These are phyloP conservation scores for Chimonanthus praecox DNA, from an alignment of 164 flowering plant genomes.

Conservation along the genomic window DNA sequence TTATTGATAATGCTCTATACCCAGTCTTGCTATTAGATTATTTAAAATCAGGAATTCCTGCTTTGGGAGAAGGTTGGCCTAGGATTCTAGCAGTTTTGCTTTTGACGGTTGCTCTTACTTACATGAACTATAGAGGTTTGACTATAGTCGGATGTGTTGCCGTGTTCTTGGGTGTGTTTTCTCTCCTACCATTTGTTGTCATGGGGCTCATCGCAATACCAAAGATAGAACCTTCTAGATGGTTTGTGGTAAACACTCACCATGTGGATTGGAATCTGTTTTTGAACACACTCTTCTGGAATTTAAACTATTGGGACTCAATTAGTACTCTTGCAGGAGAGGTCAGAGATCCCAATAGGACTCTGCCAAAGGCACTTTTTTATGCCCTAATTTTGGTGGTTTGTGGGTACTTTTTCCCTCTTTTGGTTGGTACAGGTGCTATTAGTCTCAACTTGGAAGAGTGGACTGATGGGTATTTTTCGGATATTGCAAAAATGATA, in stretches of 20 bases:
- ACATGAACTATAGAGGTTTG: conserved; percentile 50
- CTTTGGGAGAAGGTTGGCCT: conserved; percentile 31
- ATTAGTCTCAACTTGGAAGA: conserved; percentile 27
- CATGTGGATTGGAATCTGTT: conserved; percentile 42
- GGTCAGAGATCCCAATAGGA: conserved; percentile 42
- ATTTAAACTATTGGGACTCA: conserved; percentile 58
- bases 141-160: conserved; percentile 56
- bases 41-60: conserved; percentile 36
- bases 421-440: conserved; percentile 44
- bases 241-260: conserved; percentile 34
- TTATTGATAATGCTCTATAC: conserved; percentile 28
- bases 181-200: conserved; percentile 44
- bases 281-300: conserved; percentile 57
- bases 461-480: conserved; percentile 55
- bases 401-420: conserved; percentile 41
- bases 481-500: conserved; percentile 38
- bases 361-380: conserved; percentile 43
- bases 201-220: conserved; percentile 48
- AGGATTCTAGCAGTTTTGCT: conserved; percentile 26
- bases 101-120: conserved; percentile 37
- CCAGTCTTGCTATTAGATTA: conserved; percentile 56
- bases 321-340: conserved; percentile 56
- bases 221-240: conserved; percentile 38
- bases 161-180: conserved; percentile 34
- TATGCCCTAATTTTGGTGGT: conserved; percentile 44